A percentile compares a stretch with the other conserved stretches of the same genome.
phyloP scores from a whole-genome alignment of 192 early-diverging fungal species.

The Gonapodya prolifera region DNA sequence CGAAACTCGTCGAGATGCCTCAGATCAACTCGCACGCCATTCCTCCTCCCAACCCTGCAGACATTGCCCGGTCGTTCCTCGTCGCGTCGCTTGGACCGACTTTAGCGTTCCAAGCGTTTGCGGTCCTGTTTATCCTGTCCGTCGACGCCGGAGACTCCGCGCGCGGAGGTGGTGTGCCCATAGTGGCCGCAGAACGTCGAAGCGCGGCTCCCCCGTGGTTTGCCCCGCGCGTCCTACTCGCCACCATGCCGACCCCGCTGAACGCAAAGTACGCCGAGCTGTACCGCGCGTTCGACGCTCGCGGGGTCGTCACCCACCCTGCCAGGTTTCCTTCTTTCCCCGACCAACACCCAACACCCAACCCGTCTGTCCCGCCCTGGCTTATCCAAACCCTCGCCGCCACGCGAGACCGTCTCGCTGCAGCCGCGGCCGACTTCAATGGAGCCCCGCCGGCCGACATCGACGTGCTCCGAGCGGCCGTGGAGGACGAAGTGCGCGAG shows the following conservation, averaged over 20 bases:
- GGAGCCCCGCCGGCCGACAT: neutral
- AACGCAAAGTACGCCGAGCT: neutral
- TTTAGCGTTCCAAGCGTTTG: neutral
- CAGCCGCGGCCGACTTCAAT: neutral
- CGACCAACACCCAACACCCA: neutral
- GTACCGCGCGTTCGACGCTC: neutral
- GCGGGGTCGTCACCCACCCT: neutral
- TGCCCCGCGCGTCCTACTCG: neutral
- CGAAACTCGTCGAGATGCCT: neutral
- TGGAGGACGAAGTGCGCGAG: neutral
- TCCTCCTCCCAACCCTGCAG: neutral
- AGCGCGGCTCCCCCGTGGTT: neutral
- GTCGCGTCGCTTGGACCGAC: neutral
- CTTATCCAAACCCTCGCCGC: neutral
- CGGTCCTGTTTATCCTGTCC: neutral
- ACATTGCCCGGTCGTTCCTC: neutral
- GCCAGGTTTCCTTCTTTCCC: neutral
- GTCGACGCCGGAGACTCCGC: neutral
- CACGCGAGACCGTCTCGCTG: neutral
- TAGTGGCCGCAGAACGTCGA: neutral
- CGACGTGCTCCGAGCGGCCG: neutral
- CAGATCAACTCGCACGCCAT: neutral
- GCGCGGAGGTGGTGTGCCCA: too few species aligned
- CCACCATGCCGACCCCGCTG: neutral
- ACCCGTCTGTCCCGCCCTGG: neutral